A percentile compares a stretch with the other conserved stretches of the same genome.
Evolutionary conservation across 164 flowering plant species (phyloP).

Genomic region (Tetracentron sinense): DNA sequence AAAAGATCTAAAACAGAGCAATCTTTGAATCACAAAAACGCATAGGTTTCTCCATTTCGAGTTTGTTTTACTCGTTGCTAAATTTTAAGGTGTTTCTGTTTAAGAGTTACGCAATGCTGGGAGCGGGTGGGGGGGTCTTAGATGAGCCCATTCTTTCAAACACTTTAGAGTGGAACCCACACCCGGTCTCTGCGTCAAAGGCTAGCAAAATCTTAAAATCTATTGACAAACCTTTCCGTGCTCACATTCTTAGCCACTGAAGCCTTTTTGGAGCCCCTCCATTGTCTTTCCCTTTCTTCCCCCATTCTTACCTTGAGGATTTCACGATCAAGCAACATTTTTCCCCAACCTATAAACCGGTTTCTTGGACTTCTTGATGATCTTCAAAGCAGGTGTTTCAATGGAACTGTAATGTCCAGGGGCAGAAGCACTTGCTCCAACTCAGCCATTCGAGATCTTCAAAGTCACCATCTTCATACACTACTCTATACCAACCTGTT

Average conservation of each 20-base stretch:
- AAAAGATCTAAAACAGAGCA: background rate
- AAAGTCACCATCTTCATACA: conserved; percentile 79
- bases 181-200: background rate
- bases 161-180: too few species aligned
- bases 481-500: conserved; percentile 79
- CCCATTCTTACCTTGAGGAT: background rate
- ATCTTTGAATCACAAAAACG: background rate
- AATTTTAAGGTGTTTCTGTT: too few species aligned
- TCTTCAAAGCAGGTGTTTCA: conserved; percentile 53
- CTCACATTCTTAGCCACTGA: background rate
- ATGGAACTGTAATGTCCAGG: conserved; percentile 57
- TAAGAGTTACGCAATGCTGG: too few species aligned
- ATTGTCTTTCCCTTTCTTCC: conserved; percentile 1
- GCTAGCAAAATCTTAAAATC: background rate
- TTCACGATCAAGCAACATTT: conserved; percentile 4
- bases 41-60: background rate
- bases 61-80: background rate
- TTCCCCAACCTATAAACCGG: conserved; percentile 15
- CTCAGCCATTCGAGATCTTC: conserved; percentile 92
- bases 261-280: background rate
- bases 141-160: too few species aligned
- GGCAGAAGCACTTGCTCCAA: conserved; percentile 60
- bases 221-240: background rate
- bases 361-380: conserved; percentile 41
- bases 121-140: too few species aligned